These are phyloP conservation scores for Gastrolobium bilobum DNA, from an alignment of 306 rosid species.

Conservation along the genomic window DNA sequence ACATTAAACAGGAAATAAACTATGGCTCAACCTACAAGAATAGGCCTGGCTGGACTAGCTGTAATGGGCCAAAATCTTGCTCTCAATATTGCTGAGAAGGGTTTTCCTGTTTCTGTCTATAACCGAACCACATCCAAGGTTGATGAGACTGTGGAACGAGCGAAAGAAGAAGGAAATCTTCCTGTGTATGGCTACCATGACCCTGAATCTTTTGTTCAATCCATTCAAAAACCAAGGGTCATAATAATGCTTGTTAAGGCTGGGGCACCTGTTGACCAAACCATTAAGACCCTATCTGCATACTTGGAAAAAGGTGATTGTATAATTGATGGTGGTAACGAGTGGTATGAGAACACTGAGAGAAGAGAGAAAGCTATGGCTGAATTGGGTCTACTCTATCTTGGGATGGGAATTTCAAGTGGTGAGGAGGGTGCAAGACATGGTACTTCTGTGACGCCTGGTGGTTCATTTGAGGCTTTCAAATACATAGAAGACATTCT, in stretches of 20 bases:
- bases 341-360: constrained; percentile 92
- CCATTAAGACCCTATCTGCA: constrained; percentile 76
- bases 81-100: constrained; percentile 85
- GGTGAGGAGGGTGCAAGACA: constrained; percentile 89
- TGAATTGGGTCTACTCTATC: constrained; percentile 80
- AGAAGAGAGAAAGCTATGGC: constrained; percentile 76
- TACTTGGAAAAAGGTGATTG: constrained; percentile 82
- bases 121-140: constrained; percentile 85
- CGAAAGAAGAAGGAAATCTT: constrained; percentile 77
- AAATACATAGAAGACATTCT: constrained; percentile 83
- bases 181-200: constrained; percentile 84
- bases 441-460: constrained; percentile 93
- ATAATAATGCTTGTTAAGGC: constrained; percentile 88
- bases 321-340: constrained; percentile 88
- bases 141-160: constrained; percentile 82
- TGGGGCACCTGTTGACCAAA: constrained; percentile 84
- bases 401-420: constrained; percentile 91
- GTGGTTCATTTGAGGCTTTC: constrained; percentile 81
- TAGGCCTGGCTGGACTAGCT: constrained; percentile 85
- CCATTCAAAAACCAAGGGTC: constrained; percentile 82
- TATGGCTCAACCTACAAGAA: constrained; percentile 70
- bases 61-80: constrained; percentile 93
- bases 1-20: constrained; percentile 54
- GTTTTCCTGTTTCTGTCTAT: constrained; percentile 84
- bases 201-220: constrained; percentile 77